Conservation (phyloP, 2,329 filamentous ascomycete species). For the Epichloe brachyelytri region DNA sequence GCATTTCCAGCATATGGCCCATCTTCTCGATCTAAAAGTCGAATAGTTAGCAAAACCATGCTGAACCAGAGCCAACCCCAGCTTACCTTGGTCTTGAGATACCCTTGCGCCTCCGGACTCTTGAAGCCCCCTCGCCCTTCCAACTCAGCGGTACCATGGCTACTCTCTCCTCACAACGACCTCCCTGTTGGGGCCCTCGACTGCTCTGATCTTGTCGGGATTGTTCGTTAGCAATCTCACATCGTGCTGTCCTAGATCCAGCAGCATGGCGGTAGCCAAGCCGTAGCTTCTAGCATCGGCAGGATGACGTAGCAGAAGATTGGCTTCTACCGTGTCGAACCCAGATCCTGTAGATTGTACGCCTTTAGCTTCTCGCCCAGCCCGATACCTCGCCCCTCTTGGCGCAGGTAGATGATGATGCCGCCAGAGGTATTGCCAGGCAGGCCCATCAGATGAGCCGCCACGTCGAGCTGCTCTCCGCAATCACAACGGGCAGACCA, state of each 20-base stretch:
- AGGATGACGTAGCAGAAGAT: slow-evolving; percentile 78
- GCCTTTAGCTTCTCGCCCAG: slow-evolving; percentile 93
- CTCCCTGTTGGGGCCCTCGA: slow-evolving; percentile 84
- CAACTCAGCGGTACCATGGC: slow-evolving; percentile 93
- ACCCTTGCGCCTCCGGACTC: slow-evolving; percentile 83
- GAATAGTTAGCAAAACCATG: slow-evolving; percentile 10
- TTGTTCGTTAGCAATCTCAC: slow-evolving; percentile 89
- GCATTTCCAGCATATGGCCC: slow-evolving; percentile 64
- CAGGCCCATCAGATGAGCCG: slow-evolving; percentile 80
- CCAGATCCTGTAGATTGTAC: slow-evolving; percentile 93
- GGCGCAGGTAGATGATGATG: slow-evolving; percentile 88
- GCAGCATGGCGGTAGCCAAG: slow-evolving; percentile 86
- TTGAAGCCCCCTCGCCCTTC: slow-evolving; percentile 76
- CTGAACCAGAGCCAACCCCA: neutral
- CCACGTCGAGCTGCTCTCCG: slow-evolving; percentile 94
- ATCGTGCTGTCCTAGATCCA: slow-evolving; percentile 68
- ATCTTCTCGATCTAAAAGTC: slow-evolving; percentile 63
- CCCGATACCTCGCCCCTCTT: slow-evolving; percentile 92
- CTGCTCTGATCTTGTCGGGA: slow-evolving; percentile 87
- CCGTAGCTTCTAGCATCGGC: slow-evolving; percentile 93
- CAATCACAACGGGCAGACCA: slow-evolving; percentile 98
- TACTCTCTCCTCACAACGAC: slow-evolving; percentile 80
- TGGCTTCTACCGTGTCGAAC: slow-evolving; percentile 95
- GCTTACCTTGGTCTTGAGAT: slow-evolving; percentile 84
- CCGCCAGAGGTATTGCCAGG: slow-evolving; percentile 54